Evolutionary conservation across 2,329 filamentous ascomycete species (phyloP), one percentile per base, ranked within the genome.

Genomic region (Didymella pomorum): DNA sequence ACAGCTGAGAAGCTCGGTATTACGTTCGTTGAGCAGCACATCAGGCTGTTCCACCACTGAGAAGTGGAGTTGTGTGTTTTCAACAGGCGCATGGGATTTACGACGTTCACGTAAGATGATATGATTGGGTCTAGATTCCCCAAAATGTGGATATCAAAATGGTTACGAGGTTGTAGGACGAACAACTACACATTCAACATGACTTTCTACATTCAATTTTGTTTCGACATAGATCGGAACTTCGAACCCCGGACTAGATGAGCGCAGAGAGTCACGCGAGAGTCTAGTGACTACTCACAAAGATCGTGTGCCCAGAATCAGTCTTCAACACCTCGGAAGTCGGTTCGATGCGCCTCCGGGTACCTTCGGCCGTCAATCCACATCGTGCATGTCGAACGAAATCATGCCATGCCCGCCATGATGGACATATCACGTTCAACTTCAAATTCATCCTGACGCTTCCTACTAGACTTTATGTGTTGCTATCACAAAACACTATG

Each of bases 41-140:
- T 91, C 59, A 88, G 95, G 69, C 84, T 98, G 65, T 98, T 98
- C 88, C 94, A 97, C 80, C 94, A 98, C 81, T 98, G 89, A 60
- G 35, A 25, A 50, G 44, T 51, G 56, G 23, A 42, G 28, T 37
- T 50, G 31, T 53, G 29, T 50, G 31, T 50, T 54, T 42, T 42
- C 50, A 51, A 54, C 45, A 54, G 56, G 56, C 56, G 56, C 56
- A 54, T 54, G 45, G 45, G 49, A 50, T 58, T 51, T 50, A 54
- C 45, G 56, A 58, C 45, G 45, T 58, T 58, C 46, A 58, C 50
- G 56, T 54, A 54, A 20, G 41, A 58, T 51, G 50, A 46, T 47
- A 51, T 54, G 50, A 46, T 46, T 54, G 50, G 50, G 50, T 31
- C 44, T n/a, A 54, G 35, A 58, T 41, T 42, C 29, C 46, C 56